phyloP scores from a whole-genome alignment of 2,329 filamentous ascomycete genomes.

The Ilyonectria robusta region DNA sequence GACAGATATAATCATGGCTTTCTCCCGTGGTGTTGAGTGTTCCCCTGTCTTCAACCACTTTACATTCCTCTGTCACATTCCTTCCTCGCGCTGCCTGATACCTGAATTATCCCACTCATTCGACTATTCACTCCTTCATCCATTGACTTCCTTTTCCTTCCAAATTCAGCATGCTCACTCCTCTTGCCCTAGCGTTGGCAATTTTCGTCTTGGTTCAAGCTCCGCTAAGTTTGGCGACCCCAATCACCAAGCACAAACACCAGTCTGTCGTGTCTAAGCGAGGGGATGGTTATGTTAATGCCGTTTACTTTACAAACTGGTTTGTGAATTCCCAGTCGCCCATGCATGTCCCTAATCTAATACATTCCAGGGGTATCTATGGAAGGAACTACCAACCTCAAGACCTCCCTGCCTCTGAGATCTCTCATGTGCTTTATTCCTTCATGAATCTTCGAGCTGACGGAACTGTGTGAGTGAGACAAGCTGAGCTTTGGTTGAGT shows the following conservation, averaged over 20 bases:
- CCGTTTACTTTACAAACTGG: slow-evolving; percentile 62
- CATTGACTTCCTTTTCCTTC: slow-evolving; percentile 1
- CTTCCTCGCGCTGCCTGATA: slow-evolving; percentile 36
- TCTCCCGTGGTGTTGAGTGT: neutral
- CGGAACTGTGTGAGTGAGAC: slow-evolving; percentile 75
- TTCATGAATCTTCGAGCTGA: slow-evolving; percentile 82
- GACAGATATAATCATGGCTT: slow-evolving; percentile 16
- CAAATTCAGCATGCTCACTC: slow-evolving; percentile 43
- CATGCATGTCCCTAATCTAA: slow-evolving; percentile 38
- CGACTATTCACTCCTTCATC: neutral
- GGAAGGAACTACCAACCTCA: slow-evolving; percentile 80
- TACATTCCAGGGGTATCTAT: slow-evolving; percentile 75
- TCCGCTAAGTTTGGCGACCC: slow-evolving; percentile 39
- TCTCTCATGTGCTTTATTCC: slow-evolving; percentile 85
- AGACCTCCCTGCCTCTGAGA: slow-evolving; percentile 74
- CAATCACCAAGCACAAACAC: slow-evolving; percentile 25
- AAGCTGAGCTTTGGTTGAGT: too few relatives aligned
- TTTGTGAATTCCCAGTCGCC: slow-evolving; percentile 52
- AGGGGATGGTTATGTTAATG: slow-evolving; percentile 49
- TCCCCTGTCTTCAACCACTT: slow-evolving; percentile 8
- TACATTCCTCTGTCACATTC: slow-evolving; percentile 21
- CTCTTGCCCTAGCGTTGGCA: slow-evolving; percentile 46
- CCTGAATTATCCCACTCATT: slow-evolving; percentile 20
- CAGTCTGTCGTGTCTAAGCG: slow-evolving; percentile 37
- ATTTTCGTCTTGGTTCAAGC: slow-evolving; percentile 47